Evolutionary conservation across 495 filamentous ascomycete species (phyloP), one percentile per base, ranked within the genome.

Genomic region (Tirmania nivea): DNA sequence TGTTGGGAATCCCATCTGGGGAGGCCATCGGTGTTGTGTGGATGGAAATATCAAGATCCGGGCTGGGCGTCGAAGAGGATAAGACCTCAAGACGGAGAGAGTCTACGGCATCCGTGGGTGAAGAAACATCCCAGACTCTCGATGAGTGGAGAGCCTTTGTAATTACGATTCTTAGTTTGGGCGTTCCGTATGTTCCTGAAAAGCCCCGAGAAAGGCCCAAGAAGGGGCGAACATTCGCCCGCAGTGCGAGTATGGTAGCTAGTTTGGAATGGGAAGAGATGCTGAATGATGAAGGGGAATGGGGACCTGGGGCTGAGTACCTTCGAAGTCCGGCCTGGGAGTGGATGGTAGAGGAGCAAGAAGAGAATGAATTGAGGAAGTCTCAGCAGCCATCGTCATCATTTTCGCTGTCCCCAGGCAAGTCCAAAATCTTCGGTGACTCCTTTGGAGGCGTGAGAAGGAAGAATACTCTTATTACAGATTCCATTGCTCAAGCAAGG

Each of bases 101-200:
- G 12, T 45, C 39, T 14, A 14, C 39, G 9, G 17, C 39, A 45
- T 45, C 39, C 17, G 39, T 45, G 39, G 39, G 39, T 19, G 39
- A 45, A 14, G 39, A 45, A 45, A 19, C 39, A 45, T 8, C 3
- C 12, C 12, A 45, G 39, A 19, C 56, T 20, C 42, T 57, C 9
- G 62, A 64, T 37, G 88, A 95, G 60, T 94, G 85, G 86, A 83
- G 79, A 9, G 79, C 83, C 5, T 68, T 85, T 50, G 76, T 84
- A 6, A 71, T 90, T 49, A 73, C 81, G 4, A 59, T 94, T 2
- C 79, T 92, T 57, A 73, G 72, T 12, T 69, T 83, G 60, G 76
- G 73, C 14, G 59, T 78, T 35, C 69, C 69, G 14, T 76, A 71
- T 51, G 69, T 78, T 36, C 55, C 61, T 31, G 56, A 63, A 25